Conservation (phyloP, 306 rosid genomes). For the Vigna unguiculata region DNA sequence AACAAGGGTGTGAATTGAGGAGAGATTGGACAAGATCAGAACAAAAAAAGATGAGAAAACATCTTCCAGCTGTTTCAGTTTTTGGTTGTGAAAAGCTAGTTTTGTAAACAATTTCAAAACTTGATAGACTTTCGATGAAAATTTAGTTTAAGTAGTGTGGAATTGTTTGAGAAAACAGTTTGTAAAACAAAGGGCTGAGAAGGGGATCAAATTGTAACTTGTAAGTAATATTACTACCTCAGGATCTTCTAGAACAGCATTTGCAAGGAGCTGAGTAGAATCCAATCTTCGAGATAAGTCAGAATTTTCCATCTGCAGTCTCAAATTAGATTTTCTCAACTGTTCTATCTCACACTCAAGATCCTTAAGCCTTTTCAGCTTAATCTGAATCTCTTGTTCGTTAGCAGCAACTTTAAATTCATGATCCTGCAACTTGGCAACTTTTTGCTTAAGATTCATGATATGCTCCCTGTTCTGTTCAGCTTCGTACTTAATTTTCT, state of each 20-base stretch:
- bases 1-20: slow-evolving; percentile 6
- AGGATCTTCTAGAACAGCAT: slow-evolving; percentile 69
- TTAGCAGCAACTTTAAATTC: slow-evolving; percentile 53
- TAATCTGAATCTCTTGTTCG: slow-evolving; percentile 49
- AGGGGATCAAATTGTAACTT: too few species aligned
- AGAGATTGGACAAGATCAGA: background rate
- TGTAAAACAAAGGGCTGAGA: too few species aligned
- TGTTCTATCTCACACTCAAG: slow-evolving; percentile 68
- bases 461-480: slow-evolving; percentile 78
- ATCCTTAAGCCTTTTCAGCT: slow-evolving; percentile 59
- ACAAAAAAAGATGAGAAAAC: background rate
- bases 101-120: background rate
- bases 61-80: background rate
- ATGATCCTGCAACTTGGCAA: slow-evolving; percentile 67
- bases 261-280: slow-evolving; percentile 81
- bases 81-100: background rate
- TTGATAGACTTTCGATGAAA: background rate
- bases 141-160: background rate
- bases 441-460: slow-evolving; percentile 64
- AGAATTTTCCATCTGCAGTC: slow-evolving; percentile 66
- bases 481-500: slow-evolving; percentile 75
- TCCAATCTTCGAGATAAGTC: slow-evolving; percentile 78
- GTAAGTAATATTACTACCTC: slow-evolving; percentile 57
- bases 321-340: slow-evolving; percentile 59
- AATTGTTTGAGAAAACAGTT: background rate